A percentile compares a stretch with the other conserved stretches of the same genome.
phyloP scores from a whole-genome alignment of 1,284 basidiomycete species.

The Cystobasidium slooffiae region DNA sequence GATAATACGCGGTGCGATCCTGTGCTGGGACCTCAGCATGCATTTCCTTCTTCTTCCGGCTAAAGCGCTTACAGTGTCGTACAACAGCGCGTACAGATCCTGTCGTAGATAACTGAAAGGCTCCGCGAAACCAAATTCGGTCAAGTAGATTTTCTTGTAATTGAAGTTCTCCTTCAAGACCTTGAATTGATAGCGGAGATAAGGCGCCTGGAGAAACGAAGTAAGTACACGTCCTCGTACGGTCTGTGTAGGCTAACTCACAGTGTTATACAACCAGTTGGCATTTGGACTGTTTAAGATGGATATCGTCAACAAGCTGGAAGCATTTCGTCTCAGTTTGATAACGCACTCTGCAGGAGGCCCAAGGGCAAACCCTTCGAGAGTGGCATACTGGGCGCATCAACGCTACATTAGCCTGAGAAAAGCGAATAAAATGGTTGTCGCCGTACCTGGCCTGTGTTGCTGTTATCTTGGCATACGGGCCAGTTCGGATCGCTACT shows the following conservation, averaged over 20 bases:
- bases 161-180: slow-evolving; percentile 38
- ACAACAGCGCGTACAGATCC: slow-evolving; percentile 35
- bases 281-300: slow-evolving; percentile 42
- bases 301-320: not conserved
- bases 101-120: slow-evolving; percentile 29
- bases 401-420: not conserved
- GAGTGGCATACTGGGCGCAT: slow-evolving; percentile 16
- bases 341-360: slow-evolving; percentile 8
- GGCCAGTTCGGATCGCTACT: slow-evolving; percentile 47
- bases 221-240: not conserved
- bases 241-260: not conserved
- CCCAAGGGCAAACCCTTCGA: slow-evolving; percentile 29
- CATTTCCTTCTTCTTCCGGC: not conserved
- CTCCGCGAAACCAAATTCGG: slow-evolving; percentile 48
- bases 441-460: slow-evolving; percentile 16
- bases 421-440: not conserved
- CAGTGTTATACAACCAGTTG: slow-evolving; percentile 48
- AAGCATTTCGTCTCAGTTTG: not conserved
- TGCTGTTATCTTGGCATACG: slow-evolving; percentile 31
- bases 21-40: not conserved
- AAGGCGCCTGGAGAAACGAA: slow-evolving; percentile 12
- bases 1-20: slow-evolving; percentile 42
- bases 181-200: slow-evolving; percentile 43
- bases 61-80: slow-evolving; percentile 40
- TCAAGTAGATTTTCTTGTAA: slow-evolving; percentile 45